Evolutionary conservation across 768 basidiomycete genomes (phyloP).

Genomic region (Leccinum olivaceopallidum): DNA sequence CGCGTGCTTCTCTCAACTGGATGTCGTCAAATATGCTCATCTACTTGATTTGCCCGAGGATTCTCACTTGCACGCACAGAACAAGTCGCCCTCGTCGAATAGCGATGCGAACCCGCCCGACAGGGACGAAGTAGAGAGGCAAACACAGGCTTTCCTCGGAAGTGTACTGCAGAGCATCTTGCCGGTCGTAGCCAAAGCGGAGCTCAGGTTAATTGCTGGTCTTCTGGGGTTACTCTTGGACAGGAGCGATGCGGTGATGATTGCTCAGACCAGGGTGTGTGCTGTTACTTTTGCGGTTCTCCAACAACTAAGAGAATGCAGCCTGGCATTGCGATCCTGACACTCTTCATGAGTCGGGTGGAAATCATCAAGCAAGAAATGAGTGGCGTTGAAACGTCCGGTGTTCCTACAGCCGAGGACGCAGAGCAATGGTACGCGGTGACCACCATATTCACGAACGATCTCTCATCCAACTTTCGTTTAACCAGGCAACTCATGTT

Average conservation of each 20-base stretch:
- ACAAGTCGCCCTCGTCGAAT: constrained; percentile 20
- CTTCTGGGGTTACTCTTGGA: constrained; percentile 82
- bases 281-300: not conserved
- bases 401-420: constrained; percentile 69
- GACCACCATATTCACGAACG: not conserved
- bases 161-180: constrained; percentile 87
- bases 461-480: constrained; percentile 12
- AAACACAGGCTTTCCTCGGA: constrained; percentile 86
- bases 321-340: constrained; percentile 92
- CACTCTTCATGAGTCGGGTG: constrained; percentile 89
- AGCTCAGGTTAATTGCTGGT: constrained; percentile 81
- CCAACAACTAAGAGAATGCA: constrained; percentile 32
- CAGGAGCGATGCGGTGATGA: constrained; percentile 67
- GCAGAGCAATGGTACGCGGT: constrained; percentile 68
- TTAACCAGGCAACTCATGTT: constrained; percentile 78
- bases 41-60: constrained; percentile 69
- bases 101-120: constrained; percentile 34
- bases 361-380: constrained; percentile 84
- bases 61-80: constrained; percentile 34
- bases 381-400: constrained; percentile 51
- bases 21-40: constrained; percentile 81
- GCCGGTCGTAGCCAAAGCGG: constrained; percentile 75
- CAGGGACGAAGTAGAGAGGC: constrained; percentile 73
- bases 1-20: constrained; percentile 92
- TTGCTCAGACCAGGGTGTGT: constrained; percentile 82